Percentiles rank a stretch among this genome's conserved stretches.
These are phyloP conservation scores for Myriosclerotinia curreyana DNA, from an alignment of 2,329 filamentous ascomycete species.

Conservation along the genomic window DNA sequence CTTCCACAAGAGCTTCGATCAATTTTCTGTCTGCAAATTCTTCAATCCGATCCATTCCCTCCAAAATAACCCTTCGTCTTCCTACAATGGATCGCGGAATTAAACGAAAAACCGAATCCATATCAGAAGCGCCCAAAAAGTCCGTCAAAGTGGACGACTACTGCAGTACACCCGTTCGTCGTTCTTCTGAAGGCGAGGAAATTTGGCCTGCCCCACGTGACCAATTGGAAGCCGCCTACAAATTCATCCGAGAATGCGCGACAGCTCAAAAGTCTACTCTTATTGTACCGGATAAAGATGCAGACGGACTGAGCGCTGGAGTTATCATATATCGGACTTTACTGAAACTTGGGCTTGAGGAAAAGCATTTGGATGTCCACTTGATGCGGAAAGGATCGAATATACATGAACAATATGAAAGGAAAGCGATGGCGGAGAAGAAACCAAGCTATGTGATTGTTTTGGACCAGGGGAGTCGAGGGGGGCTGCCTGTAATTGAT, in stretches of 20 bases:
- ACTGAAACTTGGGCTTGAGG: conserved; percentile 53
- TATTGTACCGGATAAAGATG: conserved; percentile 67
- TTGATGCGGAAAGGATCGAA: conserved; percentile 57
- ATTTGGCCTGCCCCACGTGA: conserved; percentile 60
- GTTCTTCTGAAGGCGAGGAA: conserved; percentile 30
- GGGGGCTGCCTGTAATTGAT: conserved; percentile 52
- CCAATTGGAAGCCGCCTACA: conserved; percentile 54
- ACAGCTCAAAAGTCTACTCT: conserved; percentile 50
- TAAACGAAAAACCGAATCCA: conserved; percentile 27
- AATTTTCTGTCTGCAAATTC: neutral
- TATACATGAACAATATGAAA: conserved; percentile 54
- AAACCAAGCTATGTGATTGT: conserved; percentile 59
- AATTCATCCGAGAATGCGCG: conserved; percentile 57
- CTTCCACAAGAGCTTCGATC: neutral
- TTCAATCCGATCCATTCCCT: neutral
- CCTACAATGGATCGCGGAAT: conserved; percentile 22
- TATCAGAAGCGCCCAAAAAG: conserved; percentile 23
- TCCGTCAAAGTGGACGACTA: conserved; percentile 32
- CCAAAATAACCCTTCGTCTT: neutral
- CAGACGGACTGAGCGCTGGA: conserved; percentile 63
- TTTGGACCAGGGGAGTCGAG: conserved; percentile 62
- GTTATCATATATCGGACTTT: conserved; percentile 61
- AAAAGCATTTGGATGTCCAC: conserved; percentile 54
- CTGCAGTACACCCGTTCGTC: conserved; percentile 26
- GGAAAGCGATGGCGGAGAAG: conserved; percentile 49